Base-by-base conservation (phyloP, 345 rosid genomes). In the Trapa incisa region DNA sequence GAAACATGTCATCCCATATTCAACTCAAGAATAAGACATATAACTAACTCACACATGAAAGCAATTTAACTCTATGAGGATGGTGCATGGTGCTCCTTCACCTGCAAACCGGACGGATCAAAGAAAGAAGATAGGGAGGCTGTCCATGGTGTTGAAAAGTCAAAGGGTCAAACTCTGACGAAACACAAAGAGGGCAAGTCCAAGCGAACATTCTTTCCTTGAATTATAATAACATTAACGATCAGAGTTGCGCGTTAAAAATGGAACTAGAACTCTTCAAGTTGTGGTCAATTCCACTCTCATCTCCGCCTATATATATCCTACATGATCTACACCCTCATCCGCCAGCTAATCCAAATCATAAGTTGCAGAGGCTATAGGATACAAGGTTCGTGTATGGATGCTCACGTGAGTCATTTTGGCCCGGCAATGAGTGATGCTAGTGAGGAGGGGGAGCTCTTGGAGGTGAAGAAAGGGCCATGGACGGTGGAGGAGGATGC, bases 401-500 rank as follows among this genome's bases (percentile, higher is more conserved):
- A 64, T 1, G 33, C 39, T 64, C 66, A 6, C 35, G 8, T 35
- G 36, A 5, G 41, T 7, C 33, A 47, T 35, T 38, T 37, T n/a
- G 12, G 42, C 66, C 41, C 47, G 17, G 47, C n/a, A 6, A 22
- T 33, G 47, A 9, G 47, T 17, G 47, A 64, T 14, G 47, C 15
- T n/a, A 10, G 2, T 35, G 86, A 82, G 69, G 86, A 82, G 48
- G 86, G 81, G 48, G 85, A 71, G 61, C 74, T 17, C 4, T 16
- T 66, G 61, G 86, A 78, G 58, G 67, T 87, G 37, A 79, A 86
- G 75, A 92, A 89, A 83, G 96, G 98, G 65, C 95, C 96, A 2
- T 92, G 98, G 98, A 92, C 92, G 0, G 75, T 53, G 33, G 91
- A 89, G 64, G 98, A 92, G 71, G 98, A 92, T 75, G 38, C 85